These are phyloP conservation scores for Fonsecaea erecta DNA, from an alignment of 2,329 filamentous ascomycete species.

Conservation along the genomic window DNA sequence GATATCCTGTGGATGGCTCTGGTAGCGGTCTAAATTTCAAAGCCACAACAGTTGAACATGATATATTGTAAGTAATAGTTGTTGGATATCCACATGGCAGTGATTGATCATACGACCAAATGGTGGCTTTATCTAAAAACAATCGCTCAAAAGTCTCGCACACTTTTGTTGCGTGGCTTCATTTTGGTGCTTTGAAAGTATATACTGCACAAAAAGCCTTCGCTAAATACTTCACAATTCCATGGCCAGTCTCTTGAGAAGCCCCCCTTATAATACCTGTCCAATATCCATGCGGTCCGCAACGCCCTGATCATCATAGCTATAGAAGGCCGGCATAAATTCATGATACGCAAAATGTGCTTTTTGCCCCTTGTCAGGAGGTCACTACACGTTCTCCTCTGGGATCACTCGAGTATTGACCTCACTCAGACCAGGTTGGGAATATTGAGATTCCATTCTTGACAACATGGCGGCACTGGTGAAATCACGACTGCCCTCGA, in stretches of 20 bases:
- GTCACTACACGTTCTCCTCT: constrained; percentile 13
- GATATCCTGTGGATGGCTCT: too few species aligned
- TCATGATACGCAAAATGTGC: constrained; percentile 20
- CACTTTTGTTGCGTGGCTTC: not conserved
- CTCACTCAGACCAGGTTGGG: constrained; percentile 40
- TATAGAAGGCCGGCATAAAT: constrained; percentile 24
- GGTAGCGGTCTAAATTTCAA: not conserved
- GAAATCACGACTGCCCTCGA: constrained; percentile 87
- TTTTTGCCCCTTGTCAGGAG: constrained; percentile 18
- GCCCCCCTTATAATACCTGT: not conserved
- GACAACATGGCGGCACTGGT: constrained; percentile 85
- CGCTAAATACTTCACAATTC: constrained; percentile 21
- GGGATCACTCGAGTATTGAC: constrained; percentile 29
- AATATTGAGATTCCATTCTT: constrained; percentile 76
- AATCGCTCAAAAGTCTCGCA: not conserved
- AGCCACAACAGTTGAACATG: not conserved
- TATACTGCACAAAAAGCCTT: constrained; percentile 24
- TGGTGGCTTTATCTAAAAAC: not conserved
- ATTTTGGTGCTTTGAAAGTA: constrained; percentile 22
- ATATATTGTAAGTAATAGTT: not conserved
- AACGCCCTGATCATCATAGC: constrained; percentile 13
- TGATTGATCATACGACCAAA: not conserved
- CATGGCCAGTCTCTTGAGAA: not conserved
- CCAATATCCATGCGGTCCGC: not conserved
- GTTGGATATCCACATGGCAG: not conserved